Base-by-base conservation (phyloP, 441 rosid genomes). In the Euphorbia schlechtendalii region DNA sequence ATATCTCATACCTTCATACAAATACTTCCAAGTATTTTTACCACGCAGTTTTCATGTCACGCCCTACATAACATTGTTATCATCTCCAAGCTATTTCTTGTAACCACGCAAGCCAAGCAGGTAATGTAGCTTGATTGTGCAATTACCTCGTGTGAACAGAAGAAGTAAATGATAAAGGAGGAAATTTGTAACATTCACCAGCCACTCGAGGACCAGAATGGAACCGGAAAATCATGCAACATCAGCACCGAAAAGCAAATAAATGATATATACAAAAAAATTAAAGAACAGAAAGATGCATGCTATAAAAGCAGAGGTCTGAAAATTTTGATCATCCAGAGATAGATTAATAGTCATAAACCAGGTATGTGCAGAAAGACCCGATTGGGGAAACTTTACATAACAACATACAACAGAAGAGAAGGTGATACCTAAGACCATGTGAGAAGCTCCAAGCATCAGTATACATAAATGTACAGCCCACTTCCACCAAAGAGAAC, bases 381-480 rank as follows among this genome's bases (percentile, higher is more conserved):
- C 80, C 81, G 74, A 71, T 74, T 63, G 77, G 76, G 75, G 72
- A 72, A 69, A 69, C 77, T 80, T 80, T 80, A n/a, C n/a, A n/a
- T n/a, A n/a, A 80, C 82, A 70, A 73, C 74, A 75, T 67, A 71
- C 72, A 65, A 56, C 74, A 71, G 25, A n/a, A n/a, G n/a, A n/a
- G n/a, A n/a, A n/a, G n/a, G n/a, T n/a, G n/a, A n/a, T n/a, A n/a
- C n/a, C n/a, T n/a, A 75, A 65, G 72, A 52, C 76, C 78, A 71
- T 69, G 75, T 76, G 69, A 76, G 68, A 70, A 51, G 71, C 73
- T 74, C 71, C 73, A 74, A 64, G 73, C 77, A 72, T 76, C 75
- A 65, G 76, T 82, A 77, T 81, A 70, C 81, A 74, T 74, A 72
- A 71, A 84, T 81, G 61, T 84, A 84, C 87, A 84, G 75, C 74